These are phyloP conservation scores for Calonectria fujianensis DNA, from an alignment of 2,329 filamentous ascomycete genomes.

Conservation along the genomic window DNA sequence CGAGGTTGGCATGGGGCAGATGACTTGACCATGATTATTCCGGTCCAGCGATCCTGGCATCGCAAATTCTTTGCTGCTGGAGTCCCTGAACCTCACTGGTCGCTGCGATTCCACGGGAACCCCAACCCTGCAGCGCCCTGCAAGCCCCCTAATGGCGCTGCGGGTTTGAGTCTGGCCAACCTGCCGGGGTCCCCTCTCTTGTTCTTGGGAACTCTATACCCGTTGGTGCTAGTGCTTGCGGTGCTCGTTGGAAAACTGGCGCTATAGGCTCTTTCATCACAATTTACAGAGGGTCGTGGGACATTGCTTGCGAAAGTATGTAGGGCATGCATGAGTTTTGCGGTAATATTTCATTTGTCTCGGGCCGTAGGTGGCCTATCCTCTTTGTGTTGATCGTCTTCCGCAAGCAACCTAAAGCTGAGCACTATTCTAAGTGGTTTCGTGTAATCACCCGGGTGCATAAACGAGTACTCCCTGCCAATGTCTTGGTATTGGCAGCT, in stretches of 20 bases:
- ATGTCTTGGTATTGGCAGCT: not conserved
- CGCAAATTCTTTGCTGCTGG: constrained; percentile 3
- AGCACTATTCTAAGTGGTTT: not conserved
- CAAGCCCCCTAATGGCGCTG: not conserved
- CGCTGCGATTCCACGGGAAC: not conserved
- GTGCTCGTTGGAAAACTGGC: too few species aligned
- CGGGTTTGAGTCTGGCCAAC: constrained; percentile 1
- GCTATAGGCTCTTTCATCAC: not conserved
- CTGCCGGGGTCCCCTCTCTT: not conserved
- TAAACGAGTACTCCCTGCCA: not conserved
- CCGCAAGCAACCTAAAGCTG: constrained; percentile 8
- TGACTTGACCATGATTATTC: not conserved
- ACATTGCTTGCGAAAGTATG: not conserved
- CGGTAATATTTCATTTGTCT: constrained; percentile 8
- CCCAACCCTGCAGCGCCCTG: constrained; percentile 1
- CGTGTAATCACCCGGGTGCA: not conserved
- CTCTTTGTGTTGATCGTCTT: not conserved
- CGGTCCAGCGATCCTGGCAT: constrained; percentile 3
- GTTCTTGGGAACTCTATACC: not conserved
- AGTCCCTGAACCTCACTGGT: constrained; percentile 1
- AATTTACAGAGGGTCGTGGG: not conserved
- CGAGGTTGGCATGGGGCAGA: constrained; percentile 6
- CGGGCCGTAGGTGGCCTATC: not conserved
- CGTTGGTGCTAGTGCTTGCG: too few species aligned
- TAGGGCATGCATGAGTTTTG: not conserved